Evolutionary conservation across 1,284 basidiomycete genomes (phyloP).

Genomic region (Puccinia triticina): DNA sequence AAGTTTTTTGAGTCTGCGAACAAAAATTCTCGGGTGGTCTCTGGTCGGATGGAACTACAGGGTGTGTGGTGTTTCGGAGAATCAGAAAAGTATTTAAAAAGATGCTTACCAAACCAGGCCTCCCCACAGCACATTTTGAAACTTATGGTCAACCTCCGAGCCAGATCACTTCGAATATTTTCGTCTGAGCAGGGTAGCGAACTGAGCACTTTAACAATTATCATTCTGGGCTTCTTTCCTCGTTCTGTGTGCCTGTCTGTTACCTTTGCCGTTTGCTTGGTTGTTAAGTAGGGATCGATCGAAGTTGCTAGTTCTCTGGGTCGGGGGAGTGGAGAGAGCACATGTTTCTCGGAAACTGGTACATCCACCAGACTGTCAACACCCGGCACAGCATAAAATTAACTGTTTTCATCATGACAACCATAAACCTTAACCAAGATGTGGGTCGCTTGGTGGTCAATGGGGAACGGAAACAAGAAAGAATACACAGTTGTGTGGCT

Average conservation of each 20-base stretch:
- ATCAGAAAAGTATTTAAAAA: not conserved
- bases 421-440: too few relatives aligned
- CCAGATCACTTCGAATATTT: not conserved
- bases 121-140: slow-evolving; percentile 27
- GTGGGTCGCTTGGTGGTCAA: too few relatives aligned
- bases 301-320: too few relatives aligned
- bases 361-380: too few relatives aligned
- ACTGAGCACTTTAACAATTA: slow-evolving; percentile 17
- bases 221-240: not conserved
- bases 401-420: too few relatives aligned
- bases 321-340: too few relatives aligned
- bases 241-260: not conserved
- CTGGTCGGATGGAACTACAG: too few relatives aligned
- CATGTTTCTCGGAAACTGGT: too few relatives aligned
- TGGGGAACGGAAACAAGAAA: too few relatives aligned
- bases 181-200: slow-evolving; percentile 18
- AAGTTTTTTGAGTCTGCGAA: not conserved
- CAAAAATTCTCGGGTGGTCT: not conserved
- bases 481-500: too few relatives aligned
- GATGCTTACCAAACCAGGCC: not conserved
- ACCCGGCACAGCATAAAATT: too few relatives aligned
- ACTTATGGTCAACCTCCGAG: slow-evolving; percentile 19
- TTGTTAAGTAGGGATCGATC: not conserved
- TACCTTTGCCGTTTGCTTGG: not conserved
- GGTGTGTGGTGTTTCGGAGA: too few relatives aligned